Percentiles rank a stretch among this genome's conserved stretches.
Evolutionary conservation across 23 red algal genomes (phyloP).

Genomic region (Gracilaria vermiculophylla): DNA sequence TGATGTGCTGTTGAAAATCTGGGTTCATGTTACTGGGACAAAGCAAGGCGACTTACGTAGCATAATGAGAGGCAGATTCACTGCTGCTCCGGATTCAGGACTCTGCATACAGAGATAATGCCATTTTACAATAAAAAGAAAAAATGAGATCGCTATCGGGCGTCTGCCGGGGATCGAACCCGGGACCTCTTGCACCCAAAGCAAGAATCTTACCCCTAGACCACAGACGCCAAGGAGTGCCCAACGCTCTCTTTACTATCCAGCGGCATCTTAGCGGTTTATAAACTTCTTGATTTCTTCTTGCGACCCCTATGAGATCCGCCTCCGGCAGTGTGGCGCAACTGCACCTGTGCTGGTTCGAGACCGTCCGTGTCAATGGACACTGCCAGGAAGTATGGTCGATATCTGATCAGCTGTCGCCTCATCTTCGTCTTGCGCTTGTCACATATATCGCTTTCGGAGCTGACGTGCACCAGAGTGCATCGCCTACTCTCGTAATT

Average conservation of each 20-base stretch:
- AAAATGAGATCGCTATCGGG: not conserved
- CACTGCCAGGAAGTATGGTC: constrained; percentile 46
- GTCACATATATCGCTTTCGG: constrained; percentile 15
- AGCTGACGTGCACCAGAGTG: constrained; percentile 18
- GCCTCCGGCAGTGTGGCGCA: not conserved
- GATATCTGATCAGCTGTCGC: not conserved
- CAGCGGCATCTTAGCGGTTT: no score
- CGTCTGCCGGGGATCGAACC: constrained; percentile 69
- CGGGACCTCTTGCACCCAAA: constrained; percentile 83
- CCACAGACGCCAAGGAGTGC: constrained; percentile 57
- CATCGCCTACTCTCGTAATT: constrained; percentile 22
- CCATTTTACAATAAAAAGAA: not conserved
- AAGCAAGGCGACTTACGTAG: no score
- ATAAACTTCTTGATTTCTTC: not conserved
- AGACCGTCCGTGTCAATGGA: constrained; percentile 13
- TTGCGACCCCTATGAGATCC: not conserved
- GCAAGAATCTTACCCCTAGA: constrained; percentile 84
- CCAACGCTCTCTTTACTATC: not conserved
- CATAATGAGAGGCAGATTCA: no score
- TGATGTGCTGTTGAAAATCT: no score
- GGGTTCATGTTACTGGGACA: no score
- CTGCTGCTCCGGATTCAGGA: not conserved
- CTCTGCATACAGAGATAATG: no score
- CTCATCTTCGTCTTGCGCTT: constrained; percentile 14
- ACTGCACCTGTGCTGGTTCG: not conserved